Evolutionary conservation across 768 basidiomycete species (phyloP).

Genomic region (Holtermanniella nyarrowii): DNA sequence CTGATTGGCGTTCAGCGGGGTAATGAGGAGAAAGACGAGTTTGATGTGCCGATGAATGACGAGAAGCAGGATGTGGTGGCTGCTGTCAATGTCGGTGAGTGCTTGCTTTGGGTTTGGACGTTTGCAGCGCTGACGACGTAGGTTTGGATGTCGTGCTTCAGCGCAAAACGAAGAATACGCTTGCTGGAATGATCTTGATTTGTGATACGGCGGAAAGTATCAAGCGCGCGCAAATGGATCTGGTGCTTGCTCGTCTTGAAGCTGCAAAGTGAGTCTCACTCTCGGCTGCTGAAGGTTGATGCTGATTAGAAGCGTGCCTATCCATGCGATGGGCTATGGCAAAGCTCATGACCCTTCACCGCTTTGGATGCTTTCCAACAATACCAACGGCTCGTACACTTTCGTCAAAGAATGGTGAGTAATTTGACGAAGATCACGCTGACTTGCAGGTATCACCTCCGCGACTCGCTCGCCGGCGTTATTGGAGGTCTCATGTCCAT

Average conservation of each 20-base stretch:
- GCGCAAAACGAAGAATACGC: constrained; percentile 78
- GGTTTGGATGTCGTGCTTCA: constrained; percentile 90
- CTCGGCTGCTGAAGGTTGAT: not conserved
- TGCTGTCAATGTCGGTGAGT: constrained; percentile 84
- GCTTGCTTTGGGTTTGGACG: constrained; percentile 9
- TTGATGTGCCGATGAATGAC: constrained; percentile 63
- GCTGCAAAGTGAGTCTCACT: constrained; percentile 58
- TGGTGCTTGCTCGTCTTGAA: constrained; percentile 91
- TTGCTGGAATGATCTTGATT: constrained; percentile 84
- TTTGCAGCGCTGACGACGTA: not conserved
- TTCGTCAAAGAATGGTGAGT: constrained; percentile 83
- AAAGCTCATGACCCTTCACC: constrained; percentile 95
- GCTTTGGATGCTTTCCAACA: constrained; percentile 97
- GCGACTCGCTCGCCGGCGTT: constrained; percentile 83
- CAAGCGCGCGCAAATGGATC: constrained; percentile 91
- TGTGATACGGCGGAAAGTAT: constrained; percentile 88
- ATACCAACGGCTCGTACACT: constrained; percentile 93
- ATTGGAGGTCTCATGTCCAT: constrained; percentile 96
- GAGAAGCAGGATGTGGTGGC: constrained; percentile 97
- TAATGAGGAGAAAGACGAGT: constrained; percentile 49
- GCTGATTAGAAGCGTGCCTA: constrained; percentile 53
- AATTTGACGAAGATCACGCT: not conserved
- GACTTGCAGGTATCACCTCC: constrained; percentile 60
- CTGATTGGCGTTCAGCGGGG: constrained; percentile 45
- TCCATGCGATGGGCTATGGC: constrained; percentile 94